Evolutionary conservation across 257 asterid species (phyloP), one percentile per base, ranked within the genome.

Genomic region (Voacanga thouarsii): DNA sequence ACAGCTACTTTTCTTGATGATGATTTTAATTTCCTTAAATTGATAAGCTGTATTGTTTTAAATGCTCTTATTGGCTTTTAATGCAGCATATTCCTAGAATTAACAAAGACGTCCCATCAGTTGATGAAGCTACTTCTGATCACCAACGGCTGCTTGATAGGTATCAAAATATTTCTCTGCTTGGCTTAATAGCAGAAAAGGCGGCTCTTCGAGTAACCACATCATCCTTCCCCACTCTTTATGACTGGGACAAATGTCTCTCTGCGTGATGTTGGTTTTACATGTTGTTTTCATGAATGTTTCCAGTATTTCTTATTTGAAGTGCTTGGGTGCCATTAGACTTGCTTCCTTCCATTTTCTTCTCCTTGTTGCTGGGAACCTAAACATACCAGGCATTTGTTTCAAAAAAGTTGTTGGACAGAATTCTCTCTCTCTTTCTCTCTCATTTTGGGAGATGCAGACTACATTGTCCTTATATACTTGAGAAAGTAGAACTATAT

Each of bases 141-240:
- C 96, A 96, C 85, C 97, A 96, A 86, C 92, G 99, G 89, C 97
- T 96, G 77, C 91, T 88, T 64, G 89, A 89, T 81, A 96, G 99
- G 98, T 96, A 88, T 73, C 74, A 78, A 61, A 83, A 60, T 44
- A 72, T 75, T 74, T 72, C 72, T 79, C 55, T 77, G 49, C 41
- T 84, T 68, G 51, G 28, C 21, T 41, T 41, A 55, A 18, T 55
- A 24, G 61, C 24, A 55, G 61, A 51, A 19, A 16, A 15, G 28
- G 37, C 37, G 50, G 39, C 37, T 66, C 50, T 66, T n/a, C 6
- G 26, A 51, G 76, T 24, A 51, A 72, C 76, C 21, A 16, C 33
- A 11, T 51, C 23, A 4, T 12, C 37, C 57, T 23, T 5, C 7
- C 12, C 59, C 39, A 0, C 1, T 12, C 53, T 18, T 33, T 33